These are phyloP conservation scores for Aspergillus mulundensis DNA, from an alignment of 495 filamentous ascomycete species.

Conservation along the genomic window DNA sequence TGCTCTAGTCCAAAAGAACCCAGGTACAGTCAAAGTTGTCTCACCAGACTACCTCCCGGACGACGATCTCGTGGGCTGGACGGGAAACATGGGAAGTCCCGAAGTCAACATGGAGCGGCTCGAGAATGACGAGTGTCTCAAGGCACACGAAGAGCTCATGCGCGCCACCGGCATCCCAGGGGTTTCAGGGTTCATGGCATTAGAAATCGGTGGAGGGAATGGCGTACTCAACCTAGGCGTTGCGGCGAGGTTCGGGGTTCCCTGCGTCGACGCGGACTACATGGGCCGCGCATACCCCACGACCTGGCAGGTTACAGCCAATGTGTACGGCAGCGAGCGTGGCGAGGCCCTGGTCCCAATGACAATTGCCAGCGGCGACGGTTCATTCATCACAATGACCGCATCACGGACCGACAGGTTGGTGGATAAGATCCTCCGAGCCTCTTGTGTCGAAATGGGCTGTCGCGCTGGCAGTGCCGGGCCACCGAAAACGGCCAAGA, in stretches of 20 bases:
- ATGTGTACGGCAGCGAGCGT: constrained; percentile 23
- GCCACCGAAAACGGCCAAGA: constrained; percentile 25
- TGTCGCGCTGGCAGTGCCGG: constrained; percentile 29
- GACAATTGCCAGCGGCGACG: constrained; percentile 36
- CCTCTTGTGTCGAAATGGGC: constrained; percentile 33
- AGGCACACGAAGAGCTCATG: constrained; percentile 30
- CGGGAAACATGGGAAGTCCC: constrained; percentile 26
- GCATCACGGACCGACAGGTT: constrained; percentile 30
- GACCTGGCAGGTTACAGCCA: constrained; percentile 31
- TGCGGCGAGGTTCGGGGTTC: constrained; percentile 21
- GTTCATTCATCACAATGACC: constrained; percentile 34
- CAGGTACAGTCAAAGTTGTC: constrained; percentile 17
- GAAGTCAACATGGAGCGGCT: constrained; percentile 32
- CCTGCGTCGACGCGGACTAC: constrained; percentile 37
- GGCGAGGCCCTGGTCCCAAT: constrained; percentile 28
- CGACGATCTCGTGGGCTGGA: constrained; percentile 22
- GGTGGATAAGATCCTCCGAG: constrained; percentile 29
- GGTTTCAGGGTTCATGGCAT: constrained; percentile 27
- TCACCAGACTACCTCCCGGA: constrained; percentile 18
- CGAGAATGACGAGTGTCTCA: constrained; percentile 26
- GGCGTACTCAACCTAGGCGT: constrained; percentile 31
- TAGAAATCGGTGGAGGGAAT: constrained; percentile 40
- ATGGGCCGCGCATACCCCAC: constrained; percentile 37
- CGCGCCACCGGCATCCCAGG: constrained; percentile 22
- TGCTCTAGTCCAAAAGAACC: constrained; percentile 3